Evolutionary conservation across 2,329 filamentous ascomycete species (phyloP).

Genomic region (Fusarium protoensiforme): DNA sequence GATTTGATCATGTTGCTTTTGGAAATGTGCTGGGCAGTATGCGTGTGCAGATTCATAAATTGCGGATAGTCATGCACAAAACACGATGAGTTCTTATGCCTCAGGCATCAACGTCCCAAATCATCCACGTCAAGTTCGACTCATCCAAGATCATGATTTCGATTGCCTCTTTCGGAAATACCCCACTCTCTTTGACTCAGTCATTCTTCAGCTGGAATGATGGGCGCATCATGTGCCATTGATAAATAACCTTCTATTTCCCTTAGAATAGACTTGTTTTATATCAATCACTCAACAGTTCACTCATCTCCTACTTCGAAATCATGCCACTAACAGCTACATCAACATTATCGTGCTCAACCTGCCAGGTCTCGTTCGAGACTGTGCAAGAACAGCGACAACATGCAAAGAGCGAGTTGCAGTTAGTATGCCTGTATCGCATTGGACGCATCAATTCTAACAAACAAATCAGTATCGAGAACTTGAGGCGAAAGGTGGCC

Average conservation of each 20-base stretch:
- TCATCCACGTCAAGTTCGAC: not conserved
- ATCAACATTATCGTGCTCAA: not conserved
- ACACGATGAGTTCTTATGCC: too few species aligned
- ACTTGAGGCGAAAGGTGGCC: not conserved
- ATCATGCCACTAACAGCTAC: not conserved
- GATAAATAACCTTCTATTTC: not conserved
- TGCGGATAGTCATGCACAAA: not conserved
- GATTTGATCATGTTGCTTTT: not conserved
- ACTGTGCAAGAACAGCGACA: not conserved
- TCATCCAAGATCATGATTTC: not conserved
- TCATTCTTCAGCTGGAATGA: not conserved
- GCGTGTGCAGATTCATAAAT: not conserved
- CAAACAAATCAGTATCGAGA: not conserved
- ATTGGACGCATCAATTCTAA: not conserved
- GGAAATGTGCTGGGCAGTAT: not conserved
- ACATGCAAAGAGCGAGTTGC: not conserved
- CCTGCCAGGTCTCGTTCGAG: not conserved
- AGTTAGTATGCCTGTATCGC: not conserved
- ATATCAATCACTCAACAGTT: not conserved
- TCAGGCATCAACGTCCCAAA: not conserved
- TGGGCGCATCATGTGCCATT: not conserved
- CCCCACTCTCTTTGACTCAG: not conserved
- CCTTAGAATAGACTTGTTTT: not conserved
- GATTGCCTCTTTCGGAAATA: not conserved
- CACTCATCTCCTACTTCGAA: not conserved